Base-by-base conservation (phyloP, 805 yeast species). In the Lipomyces mesembrius region DNA sequence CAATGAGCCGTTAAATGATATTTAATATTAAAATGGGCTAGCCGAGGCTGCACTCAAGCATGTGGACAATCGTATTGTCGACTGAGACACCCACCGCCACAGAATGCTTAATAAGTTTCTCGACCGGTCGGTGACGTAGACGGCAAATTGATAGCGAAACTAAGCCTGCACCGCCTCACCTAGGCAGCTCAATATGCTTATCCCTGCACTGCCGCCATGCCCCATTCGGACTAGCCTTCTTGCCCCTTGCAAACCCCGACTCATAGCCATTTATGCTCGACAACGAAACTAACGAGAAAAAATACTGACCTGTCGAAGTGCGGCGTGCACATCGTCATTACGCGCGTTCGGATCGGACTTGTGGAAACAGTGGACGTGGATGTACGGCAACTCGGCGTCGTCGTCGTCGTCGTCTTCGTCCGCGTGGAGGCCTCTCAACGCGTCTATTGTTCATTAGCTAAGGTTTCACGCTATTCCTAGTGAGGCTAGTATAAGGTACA, bases 351-450 rank as follows among this genome's bases (percentile, higher is more conserved):
- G 88, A n/a, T 86, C 85, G 74, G 87, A 90, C 77, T 96, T 95
- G 77, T 91, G 95, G 80, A 95, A 95, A 77, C 97, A 94, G 77
- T 95, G 96, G 3, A 90, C 92, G 74, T 96, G 93, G 49, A 95
- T 84, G 66, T 81, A 79, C 1, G 98, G 98, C 65, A 91, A 78
- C 66, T 81, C 83, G 35, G 27, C 60, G 46, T 39, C 14, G 2
- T 84, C 83, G 9, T 82, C 60, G 53, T 39, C 14, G 1, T 84
- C 83, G 11, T 82, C 70, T 0, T 72, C 58, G 46, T 80, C 78
- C 0, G 82, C 71, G 76, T 89, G 91, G 35, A 93, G 80, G 0
- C 98, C 97, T 43, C 86, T 81, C 74, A 86, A 94, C 60, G 89
- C 90, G 73, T 88, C 87, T 63, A 92, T 8, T 9, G 3, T 43